Evolutionary conservation across 2,329 filamentous ascomycete genomes (phyloP).

Genomic region (Epichloe scottii): DNA sequence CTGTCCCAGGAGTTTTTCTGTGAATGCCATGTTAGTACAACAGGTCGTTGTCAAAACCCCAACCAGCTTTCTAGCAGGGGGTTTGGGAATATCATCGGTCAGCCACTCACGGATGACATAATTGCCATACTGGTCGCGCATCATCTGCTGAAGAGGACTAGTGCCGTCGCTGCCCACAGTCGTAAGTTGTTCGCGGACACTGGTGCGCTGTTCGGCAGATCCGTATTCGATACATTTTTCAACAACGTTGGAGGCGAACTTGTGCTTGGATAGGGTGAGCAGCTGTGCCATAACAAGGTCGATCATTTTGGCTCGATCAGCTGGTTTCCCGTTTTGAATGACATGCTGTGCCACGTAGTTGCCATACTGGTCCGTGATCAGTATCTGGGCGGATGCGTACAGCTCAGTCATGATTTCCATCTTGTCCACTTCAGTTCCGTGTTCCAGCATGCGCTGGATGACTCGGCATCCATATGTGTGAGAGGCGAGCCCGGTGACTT

Average conservation of each 20-base stretch:
- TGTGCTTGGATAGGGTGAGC: constrained; percentile 75
- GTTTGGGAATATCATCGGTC: too few species aligned
- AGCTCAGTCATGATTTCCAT: constrained; percentile 65
- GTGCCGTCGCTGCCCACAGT: constrained; percentile 50
- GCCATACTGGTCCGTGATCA: constrained; percentile 81
- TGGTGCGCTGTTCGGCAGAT: constrained; percentile 52
- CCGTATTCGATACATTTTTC: constrained; percentile 78
- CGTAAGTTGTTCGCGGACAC: constrained; percentile 54
- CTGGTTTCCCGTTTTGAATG: constrained; percentile 61
- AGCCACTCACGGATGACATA: constrained; percentile 78
- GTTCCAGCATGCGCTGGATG: constrained; percentile 81
- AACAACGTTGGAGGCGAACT: constrained; percentile 93
- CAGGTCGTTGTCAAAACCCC: neutral
- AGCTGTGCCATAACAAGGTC: constrained; percentile 59
- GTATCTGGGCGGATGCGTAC: constrained; percentile 53
- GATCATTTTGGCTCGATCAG: constrained; percentile 64
- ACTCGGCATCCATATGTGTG: constrained; percentile 87
- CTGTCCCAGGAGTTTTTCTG: constrained; percentile 66
- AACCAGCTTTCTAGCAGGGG: too few species aligned
- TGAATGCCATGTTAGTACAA: constrained; percentile 15
- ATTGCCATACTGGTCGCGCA: constrained; percentile 88
- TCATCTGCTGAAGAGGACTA: constrained; percentile 59
- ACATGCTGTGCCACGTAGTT: constrained; percentile 96
- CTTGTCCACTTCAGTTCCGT: constrained; percentile 61
- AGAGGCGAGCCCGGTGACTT: constrained; percentile 60